Percentiles rank a stretch among this genome's conserved stretches.
phyloP scores from a whole-genome alignment of 225 moss, liverwort and hornwort genomes.

The Pseudisothecium myosuroides region DNA sequence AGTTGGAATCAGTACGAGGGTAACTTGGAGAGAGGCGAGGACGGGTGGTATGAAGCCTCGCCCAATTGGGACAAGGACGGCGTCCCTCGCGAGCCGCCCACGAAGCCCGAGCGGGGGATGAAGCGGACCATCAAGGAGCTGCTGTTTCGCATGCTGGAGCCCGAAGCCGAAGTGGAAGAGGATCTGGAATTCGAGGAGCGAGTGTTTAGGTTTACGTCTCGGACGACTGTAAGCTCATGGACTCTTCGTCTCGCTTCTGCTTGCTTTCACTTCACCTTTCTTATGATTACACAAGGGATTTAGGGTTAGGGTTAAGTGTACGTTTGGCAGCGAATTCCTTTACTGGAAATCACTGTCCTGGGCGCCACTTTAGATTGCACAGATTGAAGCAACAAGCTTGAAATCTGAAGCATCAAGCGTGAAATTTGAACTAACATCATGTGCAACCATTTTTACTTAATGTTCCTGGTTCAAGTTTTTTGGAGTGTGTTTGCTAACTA shows the following conservation, averaged over 20 bases:
- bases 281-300: neutral
- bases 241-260: neutral
- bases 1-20: conserved; percentile 47
- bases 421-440: neutral
- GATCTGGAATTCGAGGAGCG: conserved; percentile 79
- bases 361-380: neutral
- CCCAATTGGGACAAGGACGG: conserved; percentile 79
- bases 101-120: conserved; percentile 86
- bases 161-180: conserved; percentile 70
- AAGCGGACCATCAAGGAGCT: conserved; percentile 73
- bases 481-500: neutral
- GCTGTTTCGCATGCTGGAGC: conserved; percentile 57
- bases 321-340: neutral
- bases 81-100: conserved; percentile 59
- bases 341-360: neutral
- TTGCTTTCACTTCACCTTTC: neutral
- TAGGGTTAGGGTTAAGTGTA: neutral
- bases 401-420: neutral
- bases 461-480: too few relatives aligned
- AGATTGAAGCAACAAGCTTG: neutral
- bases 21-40: conserved; percentile 17
- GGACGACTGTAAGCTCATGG: conserved; percentile 46
- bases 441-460: neutral
- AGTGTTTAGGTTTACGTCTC: conserved; percentile 82
- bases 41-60: conserved; percentile 57